Percentiles rank a stretch among this genome's conserved stretches.
Conservation (phyloP, 2,329 filamentous ascomycete genomes). For the Arthroderma uncinatum region DNA sequence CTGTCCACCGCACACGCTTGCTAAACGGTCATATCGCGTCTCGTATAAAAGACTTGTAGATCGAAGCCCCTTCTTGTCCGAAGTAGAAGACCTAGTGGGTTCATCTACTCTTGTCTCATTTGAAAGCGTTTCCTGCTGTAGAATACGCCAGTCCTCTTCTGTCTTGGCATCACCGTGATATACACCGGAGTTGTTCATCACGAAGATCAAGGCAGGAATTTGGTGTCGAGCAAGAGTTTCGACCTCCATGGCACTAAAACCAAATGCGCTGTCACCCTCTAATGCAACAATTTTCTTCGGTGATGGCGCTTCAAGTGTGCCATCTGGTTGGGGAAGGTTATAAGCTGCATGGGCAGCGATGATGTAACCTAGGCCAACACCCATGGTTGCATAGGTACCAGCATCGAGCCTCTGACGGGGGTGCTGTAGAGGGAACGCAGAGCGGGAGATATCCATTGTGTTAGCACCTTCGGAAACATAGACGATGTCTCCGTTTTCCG, state of each 20-base stretch:
- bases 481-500: constrained; percentile 39
- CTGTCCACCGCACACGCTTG: constrained; percentile 44
- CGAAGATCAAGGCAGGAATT: constrained; percentile 46
- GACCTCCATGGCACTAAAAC: constrained; percentile 45
- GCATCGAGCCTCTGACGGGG: constrained; percentile 48
- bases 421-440: constrained; percentile 43
- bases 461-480: constrained; percentile 50
- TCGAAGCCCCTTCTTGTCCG: constrained; percentile 30
- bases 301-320: constrained; percentile 19
- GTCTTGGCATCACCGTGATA: constrained; percentile 37
- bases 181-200: constrained; percentile 46
- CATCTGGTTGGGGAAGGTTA: constrained; percentile 31
- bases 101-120: constrained; percentile 20
- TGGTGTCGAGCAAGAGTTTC: constrained; percentile 46
- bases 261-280: constrained; percentile 47
- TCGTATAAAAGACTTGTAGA: constrained; percentile 44
- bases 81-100: neutral
- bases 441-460: constrained; percentile 51
- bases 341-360: constrained; percentile 48
- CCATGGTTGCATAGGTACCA: constrained; percentile 50
- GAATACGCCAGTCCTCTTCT: constrained; percentile 34
- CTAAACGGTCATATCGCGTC: constrained; percentile 45
- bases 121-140: constrained; percentile 33
- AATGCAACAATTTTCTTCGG: constrained; percentile 46
- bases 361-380: constrained; percentile 46